Conservation (phyloP, 2,329 filamentous ascomycete genomes). For the Microsporum canis region DNA sequence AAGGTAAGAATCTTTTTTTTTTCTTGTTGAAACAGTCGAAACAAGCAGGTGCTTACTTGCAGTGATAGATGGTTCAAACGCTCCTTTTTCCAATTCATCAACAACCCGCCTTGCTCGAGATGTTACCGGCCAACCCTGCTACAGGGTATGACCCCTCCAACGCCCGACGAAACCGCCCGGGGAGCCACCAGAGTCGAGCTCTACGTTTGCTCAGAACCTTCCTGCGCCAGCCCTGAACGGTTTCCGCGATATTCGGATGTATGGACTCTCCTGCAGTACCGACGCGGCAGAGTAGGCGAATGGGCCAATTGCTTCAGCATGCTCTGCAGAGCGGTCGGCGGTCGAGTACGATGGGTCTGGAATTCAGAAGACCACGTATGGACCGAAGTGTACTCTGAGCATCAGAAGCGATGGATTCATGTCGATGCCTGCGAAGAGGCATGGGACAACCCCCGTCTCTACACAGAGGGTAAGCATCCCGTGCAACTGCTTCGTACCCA, state of each 20-base stretch:
- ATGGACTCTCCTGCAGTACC: constrained; percentile 78
- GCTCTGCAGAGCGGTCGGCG: constrained; percentile 86
- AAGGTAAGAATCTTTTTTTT: constrained; percentile 44
- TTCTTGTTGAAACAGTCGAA: constrained; percentile 13
- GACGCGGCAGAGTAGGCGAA: constrained; percentile 78
- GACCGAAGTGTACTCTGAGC: constrained; percentile 94
- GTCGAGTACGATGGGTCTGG: constrained; percentile 93
- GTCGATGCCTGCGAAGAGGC: constrained; percentile 89
- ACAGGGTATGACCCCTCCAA: constrained; percentile 71
- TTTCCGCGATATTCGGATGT: constrained; percentile 94
- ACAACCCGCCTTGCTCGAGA: constrained; percentile 75
- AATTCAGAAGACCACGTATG: constrained; percentile 95
- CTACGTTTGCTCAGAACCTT: constrained; percentile 68
- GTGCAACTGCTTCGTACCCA: background rate
- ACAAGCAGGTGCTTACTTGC: constrained; percentile 5
- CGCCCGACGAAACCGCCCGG: constrained; percentile 77
- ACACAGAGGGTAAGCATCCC: constrained; percentile 59
- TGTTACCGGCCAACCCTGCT: constrained; percentile 76
- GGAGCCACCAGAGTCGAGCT: constrained; percentile 81
- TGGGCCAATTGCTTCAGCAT: constrained; percentile 99
- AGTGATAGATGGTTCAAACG: constrained; percentile 71
- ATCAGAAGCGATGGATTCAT: constrained; percentile 90
- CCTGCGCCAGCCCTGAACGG: constrained; percentile 69
- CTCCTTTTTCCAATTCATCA: constrained; percentile 91
- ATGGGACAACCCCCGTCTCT: constrained; percentile 88